These are phyloP conservation scores for Coemansia sp. DNA, from an alignment of 192 early-diverging fungal species.

Conservation along the genomic window DNA sequence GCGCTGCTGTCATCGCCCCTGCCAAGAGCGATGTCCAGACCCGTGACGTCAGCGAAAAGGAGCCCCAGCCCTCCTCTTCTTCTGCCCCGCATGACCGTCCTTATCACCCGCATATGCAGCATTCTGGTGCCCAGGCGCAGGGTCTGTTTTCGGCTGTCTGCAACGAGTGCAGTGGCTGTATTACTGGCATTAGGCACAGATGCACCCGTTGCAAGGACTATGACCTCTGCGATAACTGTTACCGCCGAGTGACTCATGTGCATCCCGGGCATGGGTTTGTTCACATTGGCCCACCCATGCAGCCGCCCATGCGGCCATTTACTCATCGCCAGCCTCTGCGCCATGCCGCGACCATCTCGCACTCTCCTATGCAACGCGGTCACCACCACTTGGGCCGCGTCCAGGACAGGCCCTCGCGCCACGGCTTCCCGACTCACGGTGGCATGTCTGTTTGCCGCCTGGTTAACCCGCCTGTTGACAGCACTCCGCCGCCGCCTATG, in stretches of 20 bases:
- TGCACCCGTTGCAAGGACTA: conserved; percentile 59
- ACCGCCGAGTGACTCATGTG: conserved; percentile 24
- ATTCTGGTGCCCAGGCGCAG: neutral
- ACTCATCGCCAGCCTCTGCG: conserved; percentile 10
- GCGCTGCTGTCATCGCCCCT: neutral
- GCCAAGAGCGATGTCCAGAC: conserved; percentile 9
- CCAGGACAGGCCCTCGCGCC: conserved; percentile 9
- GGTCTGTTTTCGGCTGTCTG: conserved; percentile 39
- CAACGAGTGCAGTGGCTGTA: conserved; percentile 59
- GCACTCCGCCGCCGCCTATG: neutral
- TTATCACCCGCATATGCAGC: neutral
- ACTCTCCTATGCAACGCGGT: neutral
- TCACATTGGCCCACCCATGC: conserved; percentile 35
- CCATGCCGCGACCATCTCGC: neutral
- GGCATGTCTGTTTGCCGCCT: conserved; percentile 15
- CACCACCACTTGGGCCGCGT: neutral
- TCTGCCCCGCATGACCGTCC: conserved; percentile 44
- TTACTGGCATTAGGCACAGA: conserved; percentile 61
- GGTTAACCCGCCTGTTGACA: conserved; percentile 12
- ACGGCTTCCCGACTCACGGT: neutral
- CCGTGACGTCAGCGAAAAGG: neutral
- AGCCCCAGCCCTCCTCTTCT: neutral
- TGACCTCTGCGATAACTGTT: conserved; percentile 61
- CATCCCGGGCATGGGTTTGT: conserved; percentile 52
- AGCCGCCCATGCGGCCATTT: neutral